Conservation (phyloP, 176 grass and related monocot genomes). For the Aegilops sharonensis region DNA sequence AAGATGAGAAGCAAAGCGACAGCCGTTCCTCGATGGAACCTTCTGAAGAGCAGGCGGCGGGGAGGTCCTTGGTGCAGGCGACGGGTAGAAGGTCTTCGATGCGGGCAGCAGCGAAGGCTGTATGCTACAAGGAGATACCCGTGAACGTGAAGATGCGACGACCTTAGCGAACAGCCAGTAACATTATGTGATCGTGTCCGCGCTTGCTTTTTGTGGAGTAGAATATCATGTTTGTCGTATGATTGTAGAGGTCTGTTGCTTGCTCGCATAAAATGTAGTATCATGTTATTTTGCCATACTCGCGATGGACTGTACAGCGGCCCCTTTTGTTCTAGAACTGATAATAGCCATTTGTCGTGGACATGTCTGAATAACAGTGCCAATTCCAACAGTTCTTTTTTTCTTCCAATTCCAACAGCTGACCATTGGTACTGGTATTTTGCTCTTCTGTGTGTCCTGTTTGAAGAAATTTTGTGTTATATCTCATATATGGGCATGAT, state of each 20-base stretch:
- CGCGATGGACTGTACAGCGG: background rate
- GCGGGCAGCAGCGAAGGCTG: conserved; percentile 49
- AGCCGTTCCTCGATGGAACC: background rate
- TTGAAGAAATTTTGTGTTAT: background rate
- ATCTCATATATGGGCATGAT: background rate
- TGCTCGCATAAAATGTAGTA: background rate
- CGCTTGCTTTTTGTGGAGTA: background rate
- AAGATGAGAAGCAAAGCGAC: conserved; percentile 1
- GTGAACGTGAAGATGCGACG: conserved; percentile 67
- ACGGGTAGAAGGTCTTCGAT: conserved; percentile 30
- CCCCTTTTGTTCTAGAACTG: background rate
- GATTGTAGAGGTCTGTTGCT: conserved; percentile 12
- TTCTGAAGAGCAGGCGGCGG: background rate
- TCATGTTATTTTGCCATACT: conserved; percentile 8
- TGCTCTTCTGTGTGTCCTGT: background rate
- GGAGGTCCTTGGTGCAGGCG: conserved; percentile 27
- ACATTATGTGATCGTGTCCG: background rate
- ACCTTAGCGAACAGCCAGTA: background rate
- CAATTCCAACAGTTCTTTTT: background rate
- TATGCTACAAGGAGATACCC: conserved; percentile 58
- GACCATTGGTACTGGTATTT: background rate
- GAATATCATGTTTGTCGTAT: conserved; percentile 8
- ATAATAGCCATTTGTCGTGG: background rate
- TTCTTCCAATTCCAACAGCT: too few relatives aligned
- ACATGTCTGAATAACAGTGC: background rate